Percentiles rank a stretch among this genome's conserved stretches.
Conservation (phyloP, 2,329 filamentous ascomycete species). For the Didymella segeticola region DNA sequence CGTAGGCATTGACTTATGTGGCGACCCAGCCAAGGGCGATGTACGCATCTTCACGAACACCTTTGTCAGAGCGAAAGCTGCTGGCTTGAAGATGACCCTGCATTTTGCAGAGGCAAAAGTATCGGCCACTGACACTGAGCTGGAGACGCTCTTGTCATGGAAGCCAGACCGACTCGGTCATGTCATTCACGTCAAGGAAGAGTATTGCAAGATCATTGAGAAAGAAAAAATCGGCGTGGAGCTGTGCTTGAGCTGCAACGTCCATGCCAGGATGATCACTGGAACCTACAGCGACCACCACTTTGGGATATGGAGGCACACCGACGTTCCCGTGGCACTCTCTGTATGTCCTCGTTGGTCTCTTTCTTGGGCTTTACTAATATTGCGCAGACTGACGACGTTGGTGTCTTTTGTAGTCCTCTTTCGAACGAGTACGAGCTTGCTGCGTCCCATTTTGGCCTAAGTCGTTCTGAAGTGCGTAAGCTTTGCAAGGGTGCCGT, state of each 20-base stretch:
- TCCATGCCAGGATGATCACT: conserved; percentile 74
- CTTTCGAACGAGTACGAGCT: conserved; percentile 80
- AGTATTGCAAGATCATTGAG: conserved; percentile 64
- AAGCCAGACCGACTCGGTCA: conserved; percentile 75
- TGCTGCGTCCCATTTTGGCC: conserved; percentile 72
- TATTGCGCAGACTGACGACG: conserved; percentile 73
- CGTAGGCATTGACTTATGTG: conserved; percentile 80
- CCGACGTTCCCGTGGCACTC: conserved; percentile 64
- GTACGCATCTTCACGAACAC: conserved; percentile 66
- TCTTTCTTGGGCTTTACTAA: conserved; percentile 15
- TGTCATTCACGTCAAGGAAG: conserved; percentile 74
- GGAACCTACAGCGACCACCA: conserved; percentile 74
- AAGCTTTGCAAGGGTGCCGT: conserved; percentile 67
- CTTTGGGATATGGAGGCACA: conserved; percentile 74
- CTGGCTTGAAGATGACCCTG: conserved; percentile 70
- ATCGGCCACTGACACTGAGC: conserved; percentile 65
- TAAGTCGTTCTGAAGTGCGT: conserved; percentile 59
- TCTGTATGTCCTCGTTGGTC: conserved; percentile 64
- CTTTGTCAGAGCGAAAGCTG: conserved; percentile 63
- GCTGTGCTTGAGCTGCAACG: conserved; percentile 81
- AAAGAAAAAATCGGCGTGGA: conserved; percentile 69
- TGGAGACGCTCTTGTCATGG: conserved; percentile 70
- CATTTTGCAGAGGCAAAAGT: conserved; percentile 77
- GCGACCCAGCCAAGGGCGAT: conserved; percentile 71
- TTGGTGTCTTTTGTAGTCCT: conserved; percentile 79